These are phyloP conservation scores for Solanum rostratum DNA, from an alignment of 257 asterid genomes.

Conservation along the genomic window DNA sequence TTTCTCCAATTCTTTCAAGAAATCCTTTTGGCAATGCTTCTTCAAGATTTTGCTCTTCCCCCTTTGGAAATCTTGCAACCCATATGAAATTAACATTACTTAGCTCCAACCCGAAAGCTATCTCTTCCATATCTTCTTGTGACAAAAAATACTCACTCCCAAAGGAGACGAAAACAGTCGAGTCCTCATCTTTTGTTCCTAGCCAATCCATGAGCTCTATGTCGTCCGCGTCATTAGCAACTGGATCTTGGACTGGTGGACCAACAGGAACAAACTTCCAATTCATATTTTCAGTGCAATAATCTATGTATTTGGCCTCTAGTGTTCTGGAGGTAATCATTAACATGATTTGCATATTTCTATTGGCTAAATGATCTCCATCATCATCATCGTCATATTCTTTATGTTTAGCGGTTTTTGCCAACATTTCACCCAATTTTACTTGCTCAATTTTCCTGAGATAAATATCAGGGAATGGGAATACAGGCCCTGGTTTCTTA, in stretches of 20 bases:
- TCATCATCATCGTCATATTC: too few species aligned
- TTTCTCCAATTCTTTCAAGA: conserved; percentile 18
- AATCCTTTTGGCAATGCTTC: conserved; percentile 27
- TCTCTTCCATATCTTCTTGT: conserved; percentile 30
- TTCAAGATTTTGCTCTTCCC: conserved; percentile 4
- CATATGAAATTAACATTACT: conserved; percentile 42
- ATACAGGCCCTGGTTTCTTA: not conserved
- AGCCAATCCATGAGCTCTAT: conserved; percentile 37
- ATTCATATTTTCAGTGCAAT: not conserved
- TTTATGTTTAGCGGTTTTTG: too few species aligned
- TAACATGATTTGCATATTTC: not conserved
- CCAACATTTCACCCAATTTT: too few species aligned
- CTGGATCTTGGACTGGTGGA: conserved; percentile 2
- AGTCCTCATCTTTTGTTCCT: conserved; percentile 9
- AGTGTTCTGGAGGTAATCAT: conserved; percentile 23
- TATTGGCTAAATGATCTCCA: not conserved
- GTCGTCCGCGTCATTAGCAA: not conserved
- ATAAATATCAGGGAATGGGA: conserved; percentile 24
- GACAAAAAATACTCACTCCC: conserved; percentile 45
- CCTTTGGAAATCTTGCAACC: conserved; percentile 34
- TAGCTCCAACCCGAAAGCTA: conserved; percentile 38
- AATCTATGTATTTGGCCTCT: conserved; percentile 42
- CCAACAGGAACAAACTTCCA: conserved; percentile 22
- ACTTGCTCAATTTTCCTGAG: conserved; percentile 3
- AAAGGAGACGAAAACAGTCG: conserved; percentile 42